A percentile compares a stretch with the other conserved stretches of the same genome.
phyloP scores from a whole-genome alignment of 2,329 filamentous ascomycete genomes.

The Fusarium paranaense region DNA sequence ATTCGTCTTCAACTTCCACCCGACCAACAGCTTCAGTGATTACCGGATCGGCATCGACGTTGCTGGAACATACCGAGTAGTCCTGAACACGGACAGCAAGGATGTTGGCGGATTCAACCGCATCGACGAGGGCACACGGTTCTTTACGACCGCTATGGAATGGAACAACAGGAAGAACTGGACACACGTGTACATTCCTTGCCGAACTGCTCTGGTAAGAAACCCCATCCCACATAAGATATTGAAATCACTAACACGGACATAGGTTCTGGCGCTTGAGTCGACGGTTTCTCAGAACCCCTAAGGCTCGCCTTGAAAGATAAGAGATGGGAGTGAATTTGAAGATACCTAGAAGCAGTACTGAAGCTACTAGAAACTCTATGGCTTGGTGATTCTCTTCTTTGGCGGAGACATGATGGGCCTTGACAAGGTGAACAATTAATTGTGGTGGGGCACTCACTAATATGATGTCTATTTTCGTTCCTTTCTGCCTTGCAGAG shows the following conservation, averaged over 20 bases:
- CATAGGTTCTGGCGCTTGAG: slow-evolving; percentile 65
- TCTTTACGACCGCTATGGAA: slow-evolving; percentile 89
- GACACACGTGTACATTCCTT: slow-evolving; percentile 90
- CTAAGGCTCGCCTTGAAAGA: not conserved
- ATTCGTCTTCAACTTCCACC: slow-evolving; percentile 97
- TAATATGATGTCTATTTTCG: not conserved
- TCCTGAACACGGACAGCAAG: slow-evolving; percentile 83
- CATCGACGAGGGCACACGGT: slow-evolving; percentile 82
- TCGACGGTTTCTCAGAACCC: slow-evolving; percentile 40
- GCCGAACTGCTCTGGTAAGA: slow-evolving; percentile 83
- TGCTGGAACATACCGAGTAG: slow-evolving; percentile 85
- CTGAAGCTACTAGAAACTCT: not conserved
- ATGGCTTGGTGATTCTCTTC: not conserved
- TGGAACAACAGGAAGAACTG: slow-evolving; percentile 95
- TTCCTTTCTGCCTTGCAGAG: slow-evolving; percentile 13
- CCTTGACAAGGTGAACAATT: slow-evolving; percentile 3
- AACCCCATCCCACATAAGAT: not conserved
- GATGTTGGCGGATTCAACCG: slow-evolving; percentile 84
- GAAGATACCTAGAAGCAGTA: not conserved
- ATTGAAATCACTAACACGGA: not conserved
- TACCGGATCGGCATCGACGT: slow-evolving; percentile 91
- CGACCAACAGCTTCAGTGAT: slow-evolving; percentile 85
- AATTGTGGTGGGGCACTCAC: slow-evolving; percentile 1
- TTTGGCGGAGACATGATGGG: not conserved
- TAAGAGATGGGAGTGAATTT: not conserved